Percentiles rank a stretch among this genome's conserved stretches.
phyloP scores from a whole-genome alignment of 345 rosid species.

The Eucalyptus pauciflora region DNA sequence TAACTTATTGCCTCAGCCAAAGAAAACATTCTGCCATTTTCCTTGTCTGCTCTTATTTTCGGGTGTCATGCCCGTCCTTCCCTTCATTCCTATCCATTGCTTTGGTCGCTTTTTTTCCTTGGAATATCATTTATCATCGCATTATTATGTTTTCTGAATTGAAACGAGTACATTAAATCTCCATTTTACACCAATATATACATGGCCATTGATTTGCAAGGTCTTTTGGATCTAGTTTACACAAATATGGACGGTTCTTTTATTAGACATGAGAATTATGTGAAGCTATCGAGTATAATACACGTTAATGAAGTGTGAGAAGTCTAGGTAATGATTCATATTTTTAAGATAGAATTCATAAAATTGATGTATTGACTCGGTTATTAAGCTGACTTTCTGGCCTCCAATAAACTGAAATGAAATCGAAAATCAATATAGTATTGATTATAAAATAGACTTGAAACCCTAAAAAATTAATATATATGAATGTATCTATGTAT shows the following conservation, averaged over 20 bases:
- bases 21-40: not conserved
- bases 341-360: not conserved
- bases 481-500: too few species aligned
- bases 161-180: not conserved
- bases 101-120: not conserved
- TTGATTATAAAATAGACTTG: not conserved
- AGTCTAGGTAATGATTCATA: not conserved
- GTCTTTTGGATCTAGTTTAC: not conserved
- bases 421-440: not conserved
- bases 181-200: not conserved
- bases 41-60: not conserved
- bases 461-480: not conserved
- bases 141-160: not conserved
- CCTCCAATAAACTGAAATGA: not conserved
- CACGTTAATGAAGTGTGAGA: not conserved
- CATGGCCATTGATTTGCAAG: not conserved
- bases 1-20: not conserved
- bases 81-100: not conserved
- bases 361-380: not conserved
- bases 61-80: not conserved
- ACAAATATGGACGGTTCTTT: not conserved
- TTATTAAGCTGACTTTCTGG: not conserved
- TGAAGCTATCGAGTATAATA: not conserved
- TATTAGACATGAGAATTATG: not conserved
- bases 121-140: not conserved